phyloP scores from a whole-genome alignment of 495 filamentous ascomycete genomes.

The Cercophora samala region DNA sequence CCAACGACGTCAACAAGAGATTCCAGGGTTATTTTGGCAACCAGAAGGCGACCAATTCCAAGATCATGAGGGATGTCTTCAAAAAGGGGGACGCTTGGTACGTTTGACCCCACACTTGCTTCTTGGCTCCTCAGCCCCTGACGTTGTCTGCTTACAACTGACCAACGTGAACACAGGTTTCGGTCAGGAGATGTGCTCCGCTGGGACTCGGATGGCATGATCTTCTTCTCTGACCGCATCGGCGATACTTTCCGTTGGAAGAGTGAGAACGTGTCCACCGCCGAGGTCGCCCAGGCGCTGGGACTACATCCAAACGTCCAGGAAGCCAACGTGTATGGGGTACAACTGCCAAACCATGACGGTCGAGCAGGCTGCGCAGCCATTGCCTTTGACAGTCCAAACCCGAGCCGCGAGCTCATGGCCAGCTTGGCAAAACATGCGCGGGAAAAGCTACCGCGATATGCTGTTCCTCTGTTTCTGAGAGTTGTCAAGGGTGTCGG shows the following conservation, averaged over 20 bases:
- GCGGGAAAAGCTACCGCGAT: conserved; percentile 57
- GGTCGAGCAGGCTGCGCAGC: conserved; percentile 82
- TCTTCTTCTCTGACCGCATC: conserved; percentile 84
- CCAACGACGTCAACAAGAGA: conserved; percentile 54
- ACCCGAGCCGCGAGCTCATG: conserved; percentile 40
- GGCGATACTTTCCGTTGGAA: conserved; percentile 98
- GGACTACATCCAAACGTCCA: conserved; percentile 62
- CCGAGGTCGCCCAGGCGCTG: conserved; percentile 71
- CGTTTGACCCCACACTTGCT: neutral
- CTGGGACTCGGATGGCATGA: conserved; percentile 65
- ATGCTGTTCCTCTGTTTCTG: conserved; percentile 75
- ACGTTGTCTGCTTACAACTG: neutral
- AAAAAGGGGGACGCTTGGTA: conserved; percentile 72
- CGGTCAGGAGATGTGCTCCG: conserved; percentile 80
- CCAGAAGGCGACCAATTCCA: conserved; percentile 63
- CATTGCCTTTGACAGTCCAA: conserved; percentile 48
- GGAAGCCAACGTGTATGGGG: conserved; percentile 89
- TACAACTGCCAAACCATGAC: conserved; percentile 77
- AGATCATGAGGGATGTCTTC: conserved; percentile 76
- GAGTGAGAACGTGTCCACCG: conserved; percentile 84
- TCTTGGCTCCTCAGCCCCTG: neutral
- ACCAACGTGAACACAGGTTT: conserved; percentile 44
- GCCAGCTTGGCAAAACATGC: conserved; percentile 58
- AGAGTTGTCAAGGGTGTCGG: conserved; percentile 53
- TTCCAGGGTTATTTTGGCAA: conserved; percentile 92